Evolutionary conservation across 1,284 basidiomycete species (phyloP).

Genomic region (Trametes versicolor): DNA sequence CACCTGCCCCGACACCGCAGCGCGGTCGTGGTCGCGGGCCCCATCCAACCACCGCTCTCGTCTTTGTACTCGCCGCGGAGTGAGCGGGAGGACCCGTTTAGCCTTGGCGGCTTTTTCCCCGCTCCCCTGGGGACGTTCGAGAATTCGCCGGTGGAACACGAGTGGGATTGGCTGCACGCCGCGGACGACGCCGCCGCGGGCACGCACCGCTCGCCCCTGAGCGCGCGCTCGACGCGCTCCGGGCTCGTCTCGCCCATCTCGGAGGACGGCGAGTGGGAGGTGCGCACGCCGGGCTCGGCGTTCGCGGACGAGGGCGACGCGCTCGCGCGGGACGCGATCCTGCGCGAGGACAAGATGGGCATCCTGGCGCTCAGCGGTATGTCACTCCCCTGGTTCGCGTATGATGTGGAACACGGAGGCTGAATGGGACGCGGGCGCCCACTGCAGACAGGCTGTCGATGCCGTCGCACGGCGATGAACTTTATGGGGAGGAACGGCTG

Average conservation of each 20-base stretch:
- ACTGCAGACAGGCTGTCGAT: conserved; percentile 36
- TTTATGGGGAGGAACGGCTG: conserved; percentile 45
- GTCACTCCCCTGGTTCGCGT: conserved; percentile 17
- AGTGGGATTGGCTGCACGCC: conserved; percentile 54
- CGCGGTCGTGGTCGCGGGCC: conserved; percentile 25
- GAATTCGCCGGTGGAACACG: conserved; percentile 39
- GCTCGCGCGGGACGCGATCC: conserved; percentile 48
- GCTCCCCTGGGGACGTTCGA: conserved; percentile 40
- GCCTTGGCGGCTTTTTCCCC: conserved; percentile 60
- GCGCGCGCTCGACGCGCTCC: too few species aligned
- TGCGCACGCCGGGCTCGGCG: conserved; percentile 36
- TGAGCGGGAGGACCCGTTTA: conserved; percentile 57
- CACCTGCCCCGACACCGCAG: conserved; percentile 38
- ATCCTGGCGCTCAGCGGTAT: conserved; percentile 53
- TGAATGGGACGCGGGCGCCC: background rate
- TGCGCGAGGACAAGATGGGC: conserved; percentile 59
- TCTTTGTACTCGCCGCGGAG: conserved; percentile 32
- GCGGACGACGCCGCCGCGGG: conserved; percentile 41
- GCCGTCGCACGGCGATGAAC: conserved; percentile 34
- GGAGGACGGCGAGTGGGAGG: conserved; percentile 39
- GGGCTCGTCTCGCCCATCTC: conserved; percentile 37
- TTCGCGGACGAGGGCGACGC: conserved; percentile 39
- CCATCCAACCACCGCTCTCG: conserved; percentile 5
- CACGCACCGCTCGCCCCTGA: conserved; percentile 10
- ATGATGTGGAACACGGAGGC: background rate